A percentile compares a stretch with the other conserved stretches of the same genome.
Evolutionary conservation across 345 rosid genomes (phyloP).

Genomic region (Pistacia atlantica): DNA sequence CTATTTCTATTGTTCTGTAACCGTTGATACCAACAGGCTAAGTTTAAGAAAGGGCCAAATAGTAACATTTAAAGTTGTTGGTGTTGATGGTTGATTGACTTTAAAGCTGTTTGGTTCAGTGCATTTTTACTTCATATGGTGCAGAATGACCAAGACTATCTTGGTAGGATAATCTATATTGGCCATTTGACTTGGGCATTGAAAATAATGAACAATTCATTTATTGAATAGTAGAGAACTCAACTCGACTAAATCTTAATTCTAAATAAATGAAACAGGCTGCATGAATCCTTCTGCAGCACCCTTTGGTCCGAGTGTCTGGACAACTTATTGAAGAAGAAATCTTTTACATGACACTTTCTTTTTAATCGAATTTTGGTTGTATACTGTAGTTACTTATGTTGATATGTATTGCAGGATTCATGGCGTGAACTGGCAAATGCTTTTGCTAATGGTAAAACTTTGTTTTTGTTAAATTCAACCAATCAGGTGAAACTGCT

Average conservation of each 20-base stretch:
- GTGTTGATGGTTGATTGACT: neutral
- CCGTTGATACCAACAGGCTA: too few species aligned
- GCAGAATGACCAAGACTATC: neutral
- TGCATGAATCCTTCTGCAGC: neutral
- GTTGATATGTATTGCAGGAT: slow-evolving; percentile 53
- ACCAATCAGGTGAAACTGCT: slow-evolving; percentile 73
- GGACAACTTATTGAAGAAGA: neutral
- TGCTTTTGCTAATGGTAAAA: slow-evolving; percentile 82
- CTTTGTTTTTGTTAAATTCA: slow-evolving; percentile 71
- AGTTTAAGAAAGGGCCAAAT: neutral
- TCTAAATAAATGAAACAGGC: neutral
- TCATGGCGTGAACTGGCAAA: slow-evolving; percentile 89
- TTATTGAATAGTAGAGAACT: neutral
- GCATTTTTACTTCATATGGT: neutral
- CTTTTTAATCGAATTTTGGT: neutral
- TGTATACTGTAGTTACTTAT: slow-evolving; percentile 14
- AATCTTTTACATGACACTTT: neutral
- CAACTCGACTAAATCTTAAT: neutral
- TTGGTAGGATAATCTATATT: neutral
- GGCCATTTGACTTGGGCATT: neutral
- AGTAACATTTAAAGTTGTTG: neutral
- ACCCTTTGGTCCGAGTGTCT: neutral
- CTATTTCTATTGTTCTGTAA: neutral
- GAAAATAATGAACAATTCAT: neutral
- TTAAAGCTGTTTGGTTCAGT: neutral